A percentile compares a stretch with the other conserved stretches of the same genome.
Conservation (phyloP, 179 eudicot genomes). For the Nepenthes alata region DNA sequence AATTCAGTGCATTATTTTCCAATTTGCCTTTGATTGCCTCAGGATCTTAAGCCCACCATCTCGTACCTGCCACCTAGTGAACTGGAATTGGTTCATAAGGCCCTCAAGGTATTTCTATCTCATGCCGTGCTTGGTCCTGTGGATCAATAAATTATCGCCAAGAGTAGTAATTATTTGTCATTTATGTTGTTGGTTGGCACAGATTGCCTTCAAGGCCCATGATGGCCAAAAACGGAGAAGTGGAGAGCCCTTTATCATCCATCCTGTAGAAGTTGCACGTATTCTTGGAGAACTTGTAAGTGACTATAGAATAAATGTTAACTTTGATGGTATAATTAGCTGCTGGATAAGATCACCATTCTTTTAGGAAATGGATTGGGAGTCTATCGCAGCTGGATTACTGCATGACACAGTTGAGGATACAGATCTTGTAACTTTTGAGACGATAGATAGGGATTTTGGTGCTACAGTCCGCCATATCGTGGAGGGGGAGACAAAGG, state of each 20-base stretch:
- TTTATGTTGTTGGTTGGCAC: constrained; percentile 19
- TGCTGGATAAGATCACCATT: constrained; percentile 7
- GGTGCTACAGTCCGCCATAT: constrained; percentile 83
- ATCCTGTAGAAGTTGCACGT: constrained; percentile 96
- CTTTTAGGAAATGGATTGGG: constrained; percentile 94
- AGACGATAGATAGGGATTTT: constrained; percentile 69
- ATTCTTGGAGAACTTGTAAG: constrained; percentile 96
- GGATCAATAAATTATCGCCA: neutral
- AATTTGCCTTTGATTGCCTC: constrained; percentile 14
- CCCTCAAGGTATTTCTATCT: constrained; percentile 51
- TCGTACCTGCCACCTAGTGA: constrained; percentile 66
- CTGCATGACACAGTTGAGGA: constrained; percentile 98
- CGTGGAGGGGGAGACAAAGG: constrained; percentile 99
- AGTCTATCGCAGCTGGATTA: constrained; percentile 94
- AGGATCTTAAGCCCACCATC: constrained; percentile 75
- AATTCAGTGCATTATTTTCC: neutral
- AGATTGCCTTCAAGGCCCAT: constrained; percentile 98
- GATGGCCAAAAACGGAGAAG: constrained; percentile 95
- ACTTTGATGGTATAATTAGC: neutral
- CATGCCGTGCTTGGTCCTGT: no score
- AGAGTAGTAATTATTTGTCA: neutral
- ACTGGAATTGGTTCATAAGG: constrained; percentile 58
- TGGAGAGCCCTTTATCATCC: constrained; percentile 94
- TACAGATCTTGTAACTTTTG: constrained; percentile 83
- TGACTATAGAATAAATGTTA: constrained; percentile 1